Evolutionary conservation across 2,329 filamentous ascomycete species (phyloP).

Genomic region (Botrytis pseudocinerea): DNA sequence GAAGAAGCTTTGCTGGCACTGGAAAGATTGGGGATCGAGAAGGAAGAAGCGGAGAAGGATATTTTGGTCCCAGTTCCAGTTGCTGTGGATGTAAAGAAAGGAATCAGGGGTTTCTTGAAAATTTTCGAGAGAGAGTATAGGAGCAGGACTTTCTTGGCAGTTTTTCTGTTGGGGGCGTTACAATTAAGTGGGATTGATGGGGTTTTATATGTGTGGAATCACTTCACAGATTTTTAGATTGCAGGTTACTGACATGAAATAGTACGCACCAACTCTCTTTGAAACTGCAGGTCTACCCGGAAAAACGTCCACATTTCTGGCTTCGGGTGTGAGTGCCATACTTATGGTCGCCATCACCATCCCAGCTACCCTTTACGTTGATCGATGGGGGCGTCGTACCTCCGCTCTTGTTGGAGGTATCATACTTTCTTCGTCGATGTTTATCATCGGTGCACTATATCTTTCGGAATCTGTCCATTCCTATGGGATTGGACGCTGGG

Average conservation of each 20-base stretch:
- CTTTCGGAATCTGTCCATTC: not conserved
- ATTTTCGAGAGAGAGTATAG: slow-evolving; percentile 46
- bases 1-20: slow-evolving; percentile 48
- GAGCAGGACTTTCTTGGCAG: slow-evolving; percentile 49
- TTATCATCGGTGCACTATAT: not conserved
- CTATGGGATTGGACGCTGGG: not conserved
- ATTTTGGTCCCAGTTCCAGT: not conserved
- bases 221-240: not conserved
- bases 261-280: not conserved
- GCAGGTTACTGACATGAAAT: not conserved
- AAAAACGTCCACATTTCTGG: not conserved
- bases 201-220: slow-evolving; percentile 53
- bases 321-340: not conserved
- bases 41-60: slow-evolving; percentile 29
- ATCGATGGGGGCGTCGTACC: not conserved
- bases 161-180: slow-evolving; percentile 57
- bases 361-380: not conserved
- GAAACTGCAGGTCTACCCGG: not conserved
- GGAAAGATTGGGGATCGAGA: slow-evolving; percentile 28
- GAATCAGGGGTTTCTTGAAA: slow-evolving; percentile 14
- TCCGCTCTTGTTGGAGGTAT: not conserved
- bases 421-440: not conserved
- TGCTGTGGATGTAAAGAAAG: not conserved
- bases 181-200: slow-evolving; percentile 62
- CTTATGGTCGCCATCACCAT: not conserved